Percentiles rank a stretch among this genome's conserved stretches.
Evolutionary conservation across 805 yeast species (phyloP).

Genomic region (Pichia californica): DNA sequence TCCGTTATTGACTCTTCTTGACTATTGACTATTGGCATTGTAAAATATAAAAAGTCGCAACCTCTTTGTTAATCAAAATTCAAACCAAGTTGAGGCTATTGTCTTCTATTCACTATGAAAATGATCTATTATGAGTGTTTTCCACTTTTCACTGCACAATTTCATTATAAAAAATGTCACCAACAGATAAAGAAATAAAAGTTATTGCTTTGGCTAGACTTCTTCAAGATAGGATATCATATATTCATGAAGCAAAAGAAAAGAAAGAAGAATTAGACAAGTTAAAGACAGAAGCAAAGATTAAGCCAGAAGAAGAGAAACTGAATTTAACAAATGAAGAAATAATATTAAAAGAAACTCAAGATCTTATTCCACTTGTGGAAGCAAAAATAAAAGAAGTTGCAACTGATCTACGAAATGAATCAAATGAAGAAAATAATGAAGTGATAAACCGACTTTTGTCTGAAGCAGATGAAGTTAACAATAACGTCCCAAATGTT

Average conservation of each 20-base stretch:
- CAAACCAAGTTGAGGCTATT: too few relatives aligned
- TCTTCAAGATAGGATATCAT: conserved; percentile 57
- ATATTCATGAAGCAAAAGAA: conserved; percentile 47
- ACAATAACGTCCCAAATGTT: too few relatives aligned
- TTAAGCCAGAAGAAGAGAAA: neutral
- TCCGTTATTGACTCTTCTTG: too few relatives aligned
- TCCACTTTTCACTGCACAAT: too few relatives aligned
- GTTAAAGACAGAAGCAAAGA: neutral
- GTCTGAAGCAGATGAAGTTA: conserved; percentile 1
- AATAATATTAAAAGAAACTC: conserved; percentile 17
- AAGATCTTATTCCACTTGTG: conserved; percentile 13
- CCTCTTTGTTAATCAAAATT: too few relatives aligned
- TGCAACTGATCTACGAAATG: conserved; percentile 1
- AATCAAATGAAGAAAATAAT: neutral
- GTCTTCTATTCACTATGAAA: too few relatives aligned
- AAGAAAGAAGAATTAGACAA: conserved; percentile 9
- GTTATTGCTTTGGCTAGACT: conserved; percentile 62
- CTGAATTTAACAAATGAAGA: conserved; percentile 9
- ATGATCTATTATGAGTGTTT: too few relatives aligned
- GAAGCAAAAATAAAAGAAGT: conserved; percentile 13
- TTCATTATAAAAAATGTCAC: conserved; percentile 39
- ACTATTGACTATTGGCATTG: too few relatives aligned
- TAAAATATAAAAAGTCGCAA: too few relatives aligned
- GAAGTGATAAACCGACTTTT: neutral
- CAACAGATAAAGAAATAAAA: conserved; percentile 65